Evolutionary conservation across 2,329 filamentous ascomycete genomes (phyloP).

Genomic region (Gyromitra esculenta): DNA sequence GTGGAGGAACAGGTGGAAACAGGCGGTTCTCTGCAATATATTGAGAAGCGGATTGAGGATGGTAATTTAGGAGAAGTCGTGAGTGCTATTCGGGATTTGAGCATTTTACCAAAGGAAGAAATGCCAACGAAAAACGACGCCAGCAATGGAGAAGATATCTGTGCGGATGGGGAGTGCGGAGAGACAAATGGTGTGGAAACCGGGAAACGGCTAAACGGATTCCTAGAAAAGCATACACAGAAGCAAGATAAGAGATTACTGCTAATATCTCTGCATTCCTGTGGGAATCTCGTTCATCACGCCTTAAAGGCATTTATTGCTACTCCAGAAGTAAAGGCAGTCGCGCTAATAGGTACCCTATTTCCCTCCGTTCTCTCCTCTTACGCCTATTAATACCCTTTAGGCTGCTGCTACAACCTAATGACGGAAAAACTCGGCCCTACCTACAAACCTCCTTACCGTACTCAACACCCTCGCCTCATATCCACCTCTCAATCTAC

Average conservation of each 20-base stretch:
- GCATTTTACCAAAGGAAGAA: slow-evolving; percentile 49
- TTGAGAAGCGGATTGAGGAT: slow-evolving; percentile 77
- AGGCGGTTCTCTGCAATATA: slow-evolving; percentile 72
- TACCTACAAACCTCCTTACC: slow-evolving; percentile 72
- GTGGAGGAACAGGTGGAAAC: background rate
- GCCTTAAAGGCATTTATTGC: slow-evolving; percentile 85
- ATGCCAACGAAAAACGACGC: slow-evolving; percentile 55
- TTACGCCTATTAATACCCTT: background rate
- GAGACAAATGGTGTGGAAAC: background rate
- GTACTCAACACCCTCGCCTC: slow-evolving; percentile 70
- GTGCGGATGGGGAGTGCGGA: slow-evolving; percentile 9
- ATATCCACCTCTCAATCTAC: slow-evolving; percentile 74
- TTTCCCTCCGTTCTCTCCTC: background rate
- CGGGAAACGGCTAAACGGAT: slow-evolving; percentile 23
- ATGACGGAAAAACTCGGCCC: slow-evolving; percentile 88
- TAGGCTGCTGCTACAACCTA: slow-evolving; percentile 95
- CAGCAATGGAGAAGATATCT: slow-evolving; percentile 26
- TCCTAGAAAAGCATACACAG: slow-evolving; percentile 55
- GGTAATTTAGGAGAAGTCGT: slow-evolving; percentile 76
- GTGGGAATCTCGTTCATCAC: slow-evolving; percentile 95
- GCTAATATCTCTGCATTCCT: slow-evolving; percentile 88
- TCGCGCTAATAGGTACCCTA: slow-evolving; percentile 76
- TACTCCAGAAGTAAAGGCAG: slow-evolving; percentile 84
- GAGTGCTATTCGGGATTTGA: slow-evolving; percentile 67
- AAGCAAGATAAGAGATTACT: slow-evolving; percentile 60